Evolutionary conservation across 495 filamentous ascomycete species (phyloP), one percentile per base, ranked within the genome.

Genomic region (Hypoxylon fuscum): DNA sequence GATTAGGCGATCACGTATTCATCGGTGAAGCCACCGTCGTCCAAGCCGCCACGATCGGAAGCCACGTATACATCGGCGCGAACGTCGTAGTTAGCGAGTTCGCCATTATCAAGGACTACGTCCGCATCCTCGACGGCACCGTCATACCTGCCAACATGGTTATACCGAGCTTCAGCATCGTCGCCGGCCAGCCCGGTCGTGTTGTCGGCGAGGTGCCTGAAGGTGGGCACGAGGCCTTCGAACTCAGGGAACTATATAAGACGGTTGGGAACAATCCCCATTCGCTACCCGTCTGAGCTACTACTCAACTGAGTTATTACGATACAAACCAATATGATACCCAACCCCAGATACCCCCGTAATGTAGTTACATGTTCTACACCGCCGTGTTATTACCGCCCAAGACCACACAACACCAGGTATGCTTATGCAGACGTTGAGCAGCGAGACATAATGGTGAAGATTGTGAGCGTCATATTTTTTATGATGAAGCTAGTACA

Each of bases 1-100:
- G 93, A 72, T 90, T 98, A 51, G 92, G 92, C 29, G 90, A 96
- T 68, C 92, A 97, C 74, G 91, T 96, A 56, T 96, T 92, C 71
- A 82, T 98, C 35, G 92, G 91, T 22, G 83, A 87, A 58, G 73
- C 79, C 32, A 83, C 88, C 49, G 83, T 93, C 53, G 76, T 95
- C 35, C 90, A 93, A 74, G 92, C 92, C 8, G 91, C 91, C 29
- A 80, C 83, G 21, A 81, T 95, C 31, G 91, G 91, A 7, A 88
- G 80, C 45, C 91, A 96, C 76, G 93, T 97, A 5, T 81, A 90
- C 66, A 88, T 98, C 64, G 93, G 90, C 15, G 80, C 80, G 15
- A 83, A 85, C 35, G 87, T 84, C 27, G 88, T 90, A 4, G 74
- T 98, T 35, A 90, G 91, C 52, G 88, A 90, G 68, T 91, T 96